These are phyloP conservation scores for cucumber (Cucumis sativus) DNA, from an alignment of 306 rosid genomes.

Conservation along the genomic window DNA sequence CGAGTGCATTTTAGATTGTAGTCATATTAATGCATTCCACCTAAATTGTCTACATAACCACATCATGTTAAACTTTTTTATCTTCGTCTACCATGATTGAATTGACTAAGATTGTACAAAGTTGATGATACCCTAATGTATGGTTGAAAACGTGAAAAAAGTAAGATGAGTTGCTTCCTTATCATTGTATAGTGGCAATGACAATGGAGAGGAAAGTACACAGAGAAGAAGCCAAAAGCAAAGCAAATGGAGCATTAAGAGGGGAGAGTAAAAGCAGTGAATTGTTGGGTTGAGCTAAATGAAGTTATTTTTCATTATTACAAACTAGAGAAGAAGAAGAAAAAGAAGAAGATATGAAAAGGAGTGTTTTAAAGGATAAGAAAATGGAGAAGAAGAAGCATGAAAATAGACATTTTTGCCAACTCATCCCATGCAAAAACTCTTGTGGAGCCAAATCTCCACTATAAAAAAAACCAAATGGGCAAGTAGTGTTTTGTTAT, in stretches of 20 bases:
- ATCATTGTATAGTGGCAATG: not conserved
- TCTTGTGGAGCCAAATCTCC: slow-evolving; percentile 1
- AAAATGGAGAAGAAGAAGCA: not conserved
- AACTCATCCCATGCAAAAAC: slow-evolving; percentile 3
- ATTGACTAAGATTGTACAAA: too few relatives aligned
- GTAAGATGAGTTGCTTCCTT: not conserved
- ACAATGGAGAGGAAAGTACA: not conserved
- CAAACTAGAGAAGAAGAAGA: not conserved
- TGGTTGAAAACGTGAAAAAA: too few relatives aligned
- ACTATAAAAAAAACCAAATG: slow-evolving; percentile 5
- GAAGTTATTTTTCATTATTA: not conserved
- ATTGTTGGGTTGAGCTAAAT: not conserved
- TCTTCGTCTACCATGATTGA: too few relatives aligned
- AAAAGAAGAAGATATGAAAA: not conserved
- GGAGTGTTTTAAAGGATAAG: not conserved
- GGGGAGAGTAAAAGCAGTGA: not conserved
- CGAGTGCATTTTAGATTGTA: too few relatives aligned
- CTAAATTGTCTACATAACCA: too few relatives aligned
- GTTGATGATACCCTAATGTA: too few relatives aligned
- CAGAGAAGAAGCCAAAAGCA: not conserved
- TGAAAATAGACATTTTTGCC: not conserved
- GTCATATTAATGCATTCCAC: too few relatives aligned
- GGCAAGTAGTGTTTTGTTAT: slow-evolving; percentile 14
- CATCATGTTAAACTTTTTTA: too few relatives aligned
- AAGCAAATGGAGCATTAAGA: not conserved